phyloP scores from a whole-genome alignment of 2,329 filamentous ascomycete genomes.

The Tolypocladium ophioglossoides region DNA sequence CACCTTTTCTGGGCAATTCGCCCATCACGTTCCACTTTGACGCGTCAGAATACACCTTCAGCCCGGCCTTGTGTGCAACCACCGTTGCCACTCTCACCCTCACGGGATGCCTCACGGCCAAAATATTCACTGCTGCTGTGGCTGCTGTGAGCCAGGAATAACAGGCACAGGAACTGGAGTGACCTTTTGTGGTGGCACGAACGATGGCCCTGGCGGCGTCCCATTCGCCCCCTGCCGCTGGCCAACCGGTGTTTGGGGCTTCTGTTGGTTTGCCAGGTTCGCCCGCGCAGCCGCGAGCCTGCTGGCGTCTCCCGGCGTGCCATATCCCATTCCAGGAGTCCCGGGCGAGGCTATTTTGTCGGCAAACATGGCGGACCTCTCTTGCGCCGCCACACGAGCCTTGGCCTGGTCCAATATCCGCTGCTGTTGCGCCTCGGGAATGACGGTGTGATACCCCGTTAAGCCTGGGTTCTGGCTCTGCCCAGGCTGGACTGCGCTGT shows the following conservation, averaged over 20 bases:
- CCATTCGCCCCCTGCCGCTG: slow-evolving; percentile 22
- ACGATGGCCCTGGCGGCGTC: slow-evolving; percentile 16
- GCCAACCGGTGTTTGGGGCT: slow-evolving; percentile 24
- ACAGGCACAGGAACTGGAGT: slow-evolving; percentile 33
- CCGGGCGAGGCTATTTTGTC: slow-evolving; percentile 38
- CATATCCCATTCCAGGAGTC: slow-evolving; percentile 25
- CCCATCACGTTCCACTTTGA: background rate
- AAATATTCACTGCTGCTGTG: background rate
- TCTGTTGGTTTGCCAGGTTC: slow-evolving; percentile 22
- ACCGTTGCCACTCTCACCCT: background rate
- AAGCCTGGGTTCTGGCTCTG: slow-evolving; percentile 25
- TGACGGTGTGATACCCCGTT: slow-evolving; percentile 38
- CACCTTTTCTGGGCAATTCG: background rate
- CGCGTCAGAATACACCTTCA: no score
- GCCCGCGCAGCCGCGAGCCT: slow-evolving; percentile 24
- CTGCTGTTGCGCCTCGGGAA: slow-evolving; percentile 38
- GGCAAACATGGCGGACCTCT: slow-evolving; percentile 28
- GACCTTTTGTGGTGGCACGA: slow-evolving; percentile 27
- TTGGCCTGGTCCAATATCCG: slow-evolving; percentile 41
- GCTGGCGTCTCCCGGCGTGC: slow-evolving; percentile 19
- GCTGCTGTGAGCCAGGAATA: slow-evolving; percentile 25
- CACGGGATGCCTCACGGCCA: no score
- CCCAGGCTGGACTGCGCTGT: slow-evolving; percentile 15
- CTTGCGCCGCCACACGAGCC: slow-evolving; percentile 34
- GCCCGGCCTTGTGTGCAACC: background rate